Percentiles rank a stretch among this genome's conserved stretches.
These are phyloP conservation scores for Ogataea hybrid DNA, from an alignment of 1,139 yeast genomes.

Conservation along the genomic window DNA sequence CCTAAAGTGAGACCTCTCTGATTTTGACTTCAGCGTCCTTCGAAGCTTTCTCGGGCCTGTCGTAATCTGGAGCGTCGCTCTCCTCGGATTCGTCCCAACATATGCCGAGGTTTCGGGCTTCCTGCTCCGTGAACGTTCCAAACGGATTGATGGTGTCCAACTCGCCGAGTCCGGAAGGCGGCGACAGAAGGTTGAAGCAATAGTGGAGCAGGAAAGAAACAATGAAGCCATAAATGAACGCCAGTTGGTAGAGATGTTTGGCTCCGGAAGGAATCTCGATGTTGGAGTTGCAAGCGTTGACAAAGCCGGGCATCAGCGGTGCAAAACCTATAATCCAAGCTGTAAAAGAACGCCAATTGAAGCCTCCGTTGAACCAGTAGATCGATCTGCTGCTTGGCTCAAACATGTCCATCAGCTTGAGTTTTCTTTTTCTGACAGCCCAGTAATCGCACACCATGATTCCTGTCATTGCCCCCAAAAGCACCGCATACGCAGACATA, in stretches of 20 bases:
- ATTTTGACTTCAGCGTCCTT: not conserved
- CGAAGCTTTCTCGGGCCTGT: not conserved
- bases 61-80: not conserved
- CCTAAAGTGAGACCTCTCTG: not conserved
- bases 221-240: conserved; percentile 36
- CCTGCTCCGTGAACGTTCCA: conserved; percentile 36
- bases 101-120: conserved; percentile 16
- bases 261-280: conserved; percentile 35
- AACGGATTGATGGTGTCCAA: conserved; percentile 39
- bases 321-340: conserved; percentile 32
- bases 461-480: conserved; percentile 42
- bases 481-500: conserved; percentile 37
- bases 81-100: conserved; percentile 1
- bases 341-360: conserved; percentile 42
- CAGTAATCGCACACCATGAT: conserved; percentile 33
- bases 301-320: conserved; percentile 37
- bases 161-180: conserved; percentile 35
- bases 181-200: conserved; percentile 37
- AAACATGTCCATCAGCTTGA: conserved; percentile 30
- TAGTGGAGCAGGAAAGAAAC: conserved; percentile 40
- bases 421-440: conserved; percentile 26
- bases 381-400: conserved; percentile 20
- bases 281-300: conserved; percentile 33
- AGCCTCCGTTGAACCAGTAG: conserved; percentile 38
- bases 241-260: conserved; percentile 31